Base-by-base conservation (phyloP, 192 early-diverging fungal genomes). In the Entomortierella lignicola region DNA sequence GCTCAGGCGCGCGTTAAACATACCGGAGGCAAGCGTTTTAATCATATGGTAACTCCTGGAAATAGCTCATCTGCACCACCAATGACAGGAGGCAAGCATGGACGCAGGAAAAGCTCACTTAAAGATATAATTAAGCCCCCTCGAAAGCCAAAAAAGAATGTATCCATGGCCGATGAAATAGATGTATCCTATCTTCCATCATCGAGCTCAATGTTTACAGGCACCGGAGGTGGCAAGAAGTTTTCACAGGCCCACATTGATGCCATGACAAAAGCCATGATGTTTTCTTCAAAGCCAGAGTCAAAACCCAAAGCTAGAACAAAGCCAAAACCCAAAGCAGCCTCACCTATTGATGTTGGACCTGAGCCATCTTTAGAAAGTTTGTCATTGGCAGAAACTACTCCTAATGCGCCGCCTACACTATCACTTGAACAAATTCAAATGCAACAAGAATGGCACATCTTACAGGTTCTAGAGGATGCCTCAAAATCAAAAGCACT, bases 401-500 rank as follows among this genome's bases (percentile, higher is more conserved):
- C 41, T 2, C 34, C 67, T 51, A 62, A 43, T 52, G n/a, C 48
- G 1, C 66, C 66, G 13, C 67, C 62, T 18, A 56, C 75, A 5
- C 39, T 84, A 26, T 77, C 75, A 5, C 61, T 48, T 13, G 63
- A 70, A 30, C 75, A 79, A 42, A 25, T 79, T 18, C 75, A 85
- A 2, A 72, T 81, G 5, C 83, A 88, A 48, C 79, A 89, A 48
- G 89, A 91, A 62, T 89, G 84, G 85, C 53, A 67, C 21, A 66
- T 89, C 17, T 66, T 91, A 55, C 83, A 89, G 59, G 77, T 80
- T 15, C 72, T 90, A 8, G 83, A 88, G 27, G 74, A 85, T 41
- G 61, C 80, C 0, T 55, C 69, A 0, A 72, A 72, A 25, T 63
- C 80, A 20, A 70, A 84, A 13, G 73, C 84, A 5, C 51, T 79